Base-by-base conservation (phyloP, 495 filamentous ascomycete species). In the Parathielavia hyrcaniae region DNA sequence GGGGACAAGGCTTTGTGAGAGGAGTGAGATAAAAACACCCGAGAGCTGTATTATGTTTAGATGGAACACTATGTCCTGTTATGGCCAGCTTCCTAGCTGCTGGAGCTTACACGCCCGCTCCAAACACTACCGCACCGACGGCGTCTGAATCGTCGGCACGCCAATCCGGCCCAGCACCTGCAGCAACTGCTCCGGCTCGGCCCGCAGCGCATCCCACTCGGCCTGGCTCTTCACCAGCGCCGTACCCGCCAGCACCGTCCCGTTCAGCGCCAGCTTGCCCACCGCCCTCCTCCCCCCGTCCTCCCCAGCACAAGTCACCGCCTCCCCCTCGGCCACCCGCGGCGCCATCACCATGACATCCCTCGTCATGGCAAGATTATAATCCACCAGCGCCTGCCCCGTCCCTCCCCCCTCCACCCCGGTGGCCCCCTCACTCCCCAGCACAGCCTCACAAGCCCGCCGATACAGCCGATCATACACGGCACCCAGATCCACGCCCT, bases 221-320 rank as follows among this genome's bases (percentile, higher is more conserved):
- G 68, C 74, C 64, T 86, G 71, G 19, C 70, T 79, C 72, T 91
- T 92, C 14, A 95, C 89, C 74, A 95, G 83, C 47, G 91, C 74
- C 32, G 87, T 92, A 1, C 86, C 88, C n/a, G 83, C 89, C 19
- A 95, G 72, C 48, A 90, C 73, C 0, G 89, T 92, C 19, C 89
- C 89, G 59, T 95, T 92, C 20, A 92, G 67, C 14, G 81, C 79
- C 17, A 91, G 69, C 43, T 75, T 74, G 0, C 86, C 87, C 4
- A 83, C 67, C 5, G 75, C 75, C 5, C 62, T 64, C 0, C 79
- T 73, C 38, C 76, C 70, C 19, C 32, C 55, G 0, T 49, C 50
- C n/a, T 13, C 50, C 17, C 16, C 30, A 5, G 23, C 13, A 7
- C 16, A 50, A 17, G 11, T 55, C 9, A 60, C 55, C 40, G 53